These are phyloP conservation scores for Catharanthus roseus DNA, from an alignment of 257 asterid species.

Conservation along the genomic window DNA sequence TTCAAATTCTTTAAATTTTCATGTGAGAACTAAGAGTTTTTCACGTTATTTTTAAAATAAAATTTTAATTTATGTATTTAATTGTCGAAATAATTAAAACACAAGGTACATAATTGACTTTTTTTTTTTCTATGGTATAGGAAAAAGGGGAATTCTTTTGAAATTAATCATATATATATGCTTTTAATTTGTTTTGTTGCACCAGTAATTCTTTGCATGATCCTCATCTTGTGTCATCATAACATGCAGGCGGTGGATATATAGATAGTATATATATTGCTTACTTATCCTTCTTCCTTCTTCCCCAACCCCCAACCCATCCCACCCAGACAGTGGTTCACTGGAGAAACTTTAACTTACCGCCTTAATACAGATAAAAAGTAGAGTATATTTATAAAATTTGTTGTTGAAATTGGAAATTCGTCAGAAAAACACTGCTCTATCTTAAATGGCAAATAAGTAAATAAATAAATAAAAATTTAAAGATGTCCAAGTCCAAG, in stretches of 20 bases:
- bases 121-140: no score
- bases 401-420: not conserved
- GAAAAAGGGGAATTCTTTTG: no score
- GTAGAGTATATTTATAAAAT: not conserved
- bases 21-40: no score
- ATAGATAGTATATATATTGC: no score
- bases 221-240: not conserved
- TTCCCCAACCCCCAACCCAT: not conserved
- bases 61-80: no score
- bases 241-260: slow-evolving; percentile 4
- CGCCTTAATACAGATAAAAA: not conserved
- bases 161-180: no score
- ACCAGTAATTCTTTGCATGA: not conserved
- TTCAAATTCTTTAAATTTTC: no score
- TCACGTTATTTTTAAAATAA: no score
- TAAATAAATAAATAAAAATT: not conserved
- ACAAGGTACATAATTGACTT: no score
- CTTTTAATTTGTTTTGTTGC: not conserved
- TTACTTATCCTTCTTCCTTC: not conserved
- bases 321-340: no score
- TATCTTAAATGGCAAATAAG: not conserved
- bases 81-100: no score
- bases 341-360: not conserved
- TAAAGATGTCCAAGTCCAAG: no score
- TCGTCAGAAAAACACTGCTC: not conserved